These are phyloP conservation scores for Coix lacrymajobi DNA, from an alignment of 176 grass and related monocot genomes.

Conservation along the genomic window DNA sequence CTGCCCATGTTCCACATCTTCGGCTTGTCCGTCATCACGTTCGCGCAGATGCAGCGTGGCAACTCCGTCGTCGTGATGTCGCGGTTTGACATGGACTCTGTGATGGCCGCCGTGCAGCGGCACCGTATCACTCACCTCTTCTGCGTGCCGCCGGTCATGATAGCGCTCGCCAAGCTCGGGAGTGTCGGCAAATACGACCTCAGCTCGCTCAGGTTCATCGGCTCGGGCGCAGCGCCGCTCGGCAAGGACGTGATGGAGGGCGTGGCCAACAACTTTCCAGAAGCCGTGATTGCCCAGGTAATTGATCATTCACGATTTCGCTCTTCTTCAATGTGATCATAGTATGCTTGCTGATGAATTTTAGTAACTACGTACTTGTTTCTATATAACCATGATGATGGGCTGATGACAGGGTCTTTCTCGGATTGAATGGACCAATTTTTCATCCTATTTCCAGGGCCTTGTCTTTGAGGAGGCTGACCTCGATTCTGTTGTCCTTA, in stretches of 20 bases:
- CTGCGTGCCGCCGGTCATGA: conserved; percentile 93
- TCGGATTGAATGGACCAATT: background rate
- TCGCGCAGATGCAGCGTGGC: conserved; percentile 63
- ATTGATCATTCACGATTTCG: background rate
- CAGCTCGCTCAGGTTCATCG: conserved; percentile 61
- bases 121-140: conserved; percentile 61
- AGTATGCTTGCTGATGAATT: background rate
- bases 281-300: conserved; percentile 63
- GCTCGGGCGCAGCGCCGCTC: conserved; percentile 87
- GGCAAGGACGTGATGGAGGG: conserved; percentile 91
- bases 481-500: background rate
- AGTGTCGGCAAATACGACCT: conserved; percentile 59
- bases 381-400: background rate
- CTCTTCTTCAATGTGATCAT: background rate
- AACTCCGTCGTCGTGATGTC: conserved; percentile 67
- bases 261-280: conserved; percentile 61
- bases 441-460: background rate
- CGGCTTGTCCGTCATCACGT: conserved; percentile 67
- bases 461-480: conserved; percentile 1
- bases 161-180: conserved; percentile 74
- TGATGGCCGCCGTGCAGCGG: conserved; percentile 51
- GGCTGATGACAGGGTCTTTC: background rate
- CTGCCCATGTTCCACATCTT: conserved; percentile 99
- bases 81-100: conserved; percentile 56
- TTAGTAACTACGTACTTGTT: background rate